Percentiles rank a stretch among this genome's conserved stretches.
These are phyloP conservation scores for Mycena sp. DNA, from an alignment of 1,284 basidiomycete species.

Conservation along the genomic window DNA sequence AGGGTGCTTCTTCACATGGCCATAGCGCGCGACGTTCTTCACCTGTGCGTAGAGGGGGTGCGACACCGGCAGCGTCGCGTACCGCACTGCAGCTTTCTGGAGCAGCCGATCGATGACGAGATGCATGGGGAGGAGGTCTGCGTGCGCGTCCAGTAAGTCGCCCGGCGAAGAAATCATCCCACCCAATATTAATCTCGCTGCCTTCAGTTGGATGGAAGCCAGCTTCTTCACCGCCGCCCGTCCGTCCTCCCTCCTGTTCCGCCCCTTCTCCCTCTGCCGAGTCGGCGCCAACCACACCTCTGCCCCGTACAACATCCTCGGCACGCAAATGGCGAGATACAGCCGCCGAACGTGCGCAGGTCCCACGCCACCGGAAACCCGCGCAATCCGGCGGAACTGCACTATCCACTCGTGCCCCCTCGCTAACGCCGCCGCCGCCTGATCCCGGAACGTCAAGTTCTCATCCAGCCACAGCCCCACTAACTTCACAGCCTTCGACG, in stretches of 20 bases:
- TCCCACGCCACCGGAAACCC: slow-evolving; percentile 34
- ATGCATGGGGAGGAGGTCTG: slow-evolving; percentile 43
- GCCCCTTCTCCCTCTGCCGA: neutral
- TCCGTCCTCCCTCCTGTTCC: neutral
- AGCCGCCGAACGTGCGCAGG: slow-evolving; percentile 28
- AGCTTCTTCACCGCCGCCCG: slow-evolving; percentile 32
- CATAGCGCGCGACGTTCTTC: neutral
- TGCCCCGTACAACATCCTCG: slow-evolving; percentile 46
- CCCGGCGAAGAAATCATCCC: slow-evolving; percentile 44
- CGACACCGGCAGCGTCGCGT: neutral
- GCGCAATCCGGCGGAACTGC: slow-evolving; percentile 34
- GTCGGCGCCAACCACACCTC: slow-evolving; percentile 41
- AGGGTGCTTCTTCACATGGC: slow-evolving; percentile 8
- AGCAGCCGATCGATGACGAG: slow-evolving; percentile 6
- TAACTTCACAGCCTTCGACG: neutral
- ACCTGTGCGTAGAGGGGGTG: neutral
- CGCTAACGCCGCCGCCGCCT: slow-evolving; percentile 3
- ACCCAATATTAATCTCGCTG: slow-evolving; percentile 44
- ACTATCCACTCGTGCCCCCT: slow-evolving; percentile 13
- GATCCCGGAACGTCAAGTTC: neutral
- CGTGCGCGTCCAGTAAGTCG: slow-evolving; percentile 44
- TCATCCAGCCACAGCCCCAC: slow-evolving; percentile 8
- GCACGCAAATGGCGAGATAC: slow-evolving; percentile 41
- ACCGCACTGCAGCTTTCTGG: neutral
- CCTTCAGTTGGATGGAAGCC: slow-evolving; percentile 41